These are phyloP conservation scores for Fusarium annulatum DNA, from an alignment of 2,329 filamentous ascomycete species.

Conservation along the genomic window DNA sequence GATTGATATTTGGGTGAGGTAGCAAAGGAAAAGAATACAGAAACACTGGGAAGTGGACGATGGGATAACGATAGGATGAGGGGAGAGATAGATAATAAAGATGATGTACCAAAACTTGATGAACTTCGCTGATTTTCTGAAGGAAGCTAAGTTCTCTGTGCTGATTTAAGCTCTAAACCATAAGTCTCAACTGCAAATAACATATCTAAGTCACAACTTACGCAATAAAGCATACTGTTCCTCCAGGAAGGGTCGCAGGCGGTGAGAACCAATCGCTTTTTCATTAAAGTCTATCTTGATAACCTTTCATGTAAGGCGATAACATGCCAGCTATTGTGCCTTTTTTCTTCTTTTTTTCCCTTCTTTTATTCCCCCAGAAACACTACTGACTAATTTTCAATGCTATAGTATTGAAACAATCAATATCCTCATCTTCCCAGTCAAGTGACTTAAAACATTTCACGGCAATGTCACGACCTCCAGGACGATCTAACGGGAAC, in stretches of 20 bases:
- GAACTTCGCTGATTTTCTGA: background rate
- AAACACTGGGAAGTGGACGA: background rate
- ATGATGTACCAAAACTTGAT: background rate
- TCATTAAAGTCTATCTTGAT: background rate
- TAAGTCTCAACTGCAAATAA: too few relatives aligned
- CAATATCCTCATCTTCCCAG: background rate
- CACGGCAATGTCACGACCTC: background rate
- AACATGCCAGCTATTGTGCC: too few relatives aligned
- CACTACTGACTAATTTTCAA: rapidly evolving
- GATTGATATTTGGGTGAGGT: background rate
- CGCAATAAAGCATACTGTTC: too few relatives aligned
- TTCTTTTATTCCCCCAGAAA: background rate
- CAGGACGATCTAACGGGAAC: background rate
- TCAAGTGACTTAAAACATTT: background rate
- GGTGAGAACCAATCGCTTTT: background rate
- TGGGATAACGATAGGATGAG: background rate
- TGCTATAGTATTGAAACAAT: rapidly evolving
- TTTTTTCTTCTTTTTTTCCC: background rate
- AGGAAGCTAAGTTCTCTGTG: background rate
- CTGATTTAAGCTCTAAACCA: too few relatives aligned
- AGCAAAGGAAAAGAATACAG: background rate
- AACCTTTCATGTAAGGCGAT: background rate
- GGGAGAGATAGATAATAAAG: slow-evolving; percentile 3
- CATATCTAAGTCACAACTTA: too few relatives aligned
- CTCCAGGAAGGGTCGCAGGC: background rate